Percentiles rank a stretch among this genome's conserved stretches.
Evolutionary conservation across 2,329 filamentous ascomycete genomes (phyloP).

Genomic region (Verticillium klebahnii): DNA sequence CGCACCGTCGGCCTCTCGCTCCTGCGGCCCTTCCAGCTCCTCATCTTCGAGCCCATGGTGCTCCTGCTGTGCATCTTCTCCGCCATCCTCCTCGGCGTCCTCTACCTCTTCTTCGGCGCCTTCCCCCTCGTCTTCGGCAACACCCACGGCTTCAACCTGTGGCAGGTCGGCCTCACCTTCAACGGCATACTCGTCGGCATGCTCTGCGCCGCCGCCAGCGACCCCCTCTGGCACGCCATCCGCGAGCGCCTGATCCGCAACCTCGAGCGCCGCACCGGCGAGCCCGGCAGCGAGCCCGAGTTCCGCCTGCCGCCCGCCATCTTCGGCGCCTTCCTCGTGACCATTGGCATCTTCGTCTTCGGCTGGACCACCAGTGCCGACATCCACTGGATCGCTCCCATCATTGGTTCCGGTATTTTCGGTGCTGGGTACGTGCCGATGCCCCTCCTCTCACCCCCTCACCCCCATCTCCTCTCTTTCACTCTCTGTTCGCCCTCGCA

Average conservation of each 20-base stretch:
- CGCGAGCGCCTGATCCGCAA: slow-evolving; percentile 53
- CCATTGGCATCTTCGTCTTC: slow-evolving; percentile 81
- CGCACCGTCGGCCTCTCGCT: slow-evolving; percentile 55
- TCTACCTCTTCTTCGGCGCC: slow-evolving; percentile 89
- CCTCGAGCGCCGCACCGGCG: slow-evolving; percentile 44
- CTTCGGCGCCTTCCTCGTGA: slow-evolving; percentile 70
- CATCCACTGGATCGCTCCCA: slow-evolving; percentile 73
- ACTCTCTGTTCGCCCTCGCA: background rate
- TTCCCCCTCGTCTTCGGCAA: slow-evolving; percentile 75
- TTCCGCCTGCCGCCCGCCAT: slow-evolving; percentile 76
- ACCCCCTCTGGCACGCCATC: slow-evolving; percentile 62
- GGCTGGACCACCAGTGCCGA: slow-evolving; percentile 74
- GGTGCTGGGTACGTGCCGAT: slow-evolving; percentile 56
- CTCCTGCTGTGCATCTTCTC: slow-evolving; percentile 77
- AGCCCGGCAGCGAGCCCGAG: slow-evolving; percentile 70
- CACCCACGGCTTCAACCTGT: slow-evolving; percentile 72
- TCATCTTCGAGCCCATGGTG: slow-evolving; percentile 81
- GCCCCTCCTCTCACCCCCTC: background rate
- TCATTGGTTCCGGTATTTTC: slow-evolving; percentile 69
- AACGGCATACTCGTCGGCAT: slow-evolving; percentile 67
- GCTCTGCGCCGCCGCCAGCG: slow-evolving; percentile 55
- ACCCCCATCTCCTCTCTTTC: background rate
- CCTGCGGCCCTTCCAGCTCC: slow-evolving; percentile 70
- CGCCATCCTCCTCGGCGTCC: slow-evolving; percentile 77
- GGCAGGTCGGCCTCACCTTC: slow-evolving; percentile 77